phyloP scores from a whole-genome alignment of 2,329 filamentous ascomycete genomes.

The Exserohilum turcica region DNA sequence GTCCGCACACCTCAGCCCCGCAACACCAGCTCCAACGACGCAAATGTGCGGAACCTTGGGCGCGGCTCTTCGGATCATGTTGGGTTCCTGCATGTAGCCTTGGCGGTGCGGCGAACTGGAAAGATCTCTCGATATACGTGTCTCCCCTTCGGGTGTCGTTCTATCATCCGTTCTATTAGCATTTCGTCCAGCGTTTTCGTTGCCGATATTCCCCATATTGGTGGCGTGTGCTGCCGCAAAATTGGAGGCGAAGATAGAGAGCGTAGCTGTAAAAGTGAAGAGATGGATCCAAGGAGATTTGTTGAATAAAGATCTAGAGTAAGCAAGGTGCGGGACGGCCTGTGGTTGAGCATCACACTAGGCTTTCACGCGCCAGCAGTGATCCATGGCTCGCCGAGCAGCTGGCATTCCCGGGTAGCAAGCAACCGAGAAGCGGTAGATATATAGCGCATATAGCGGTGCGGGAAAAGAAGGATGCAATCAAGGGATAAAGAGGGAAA shows the following conservation, averaged over 20 bases:
- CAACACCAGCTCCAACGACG: conserved; percentile 72
- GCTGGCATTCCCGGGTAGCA: not conserved
- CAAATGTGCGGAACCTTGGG: conserved; percentile 61
- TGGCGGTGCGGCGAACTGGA: conserved; percentile 37
- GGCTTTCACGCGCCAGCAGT: conserved; percentile 1
- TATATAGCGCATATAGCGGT: not conserved
- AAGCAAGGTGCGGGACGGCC: not conserved
- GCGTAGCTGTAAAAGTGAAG: not conserved
- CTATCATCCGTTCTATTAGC: conserved; percentile 36
- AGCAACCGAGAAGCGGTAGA: not conserved
- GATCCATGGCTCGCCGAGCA: not conserved
- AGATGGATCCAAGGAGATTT: not conserved
- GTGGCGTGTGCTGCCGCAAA: not conserved
- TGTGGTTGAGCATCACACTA: not conserved
- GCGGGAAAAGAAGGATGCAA: not conserved
- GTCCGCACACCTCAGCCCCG: conserved; percentile 73
- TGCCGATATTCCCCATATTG: conserved; percentile 30
- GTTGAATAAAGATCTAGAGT: not conserved
- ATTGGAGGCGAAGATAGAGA: not conserved
- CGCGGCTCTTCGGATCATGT: conserved; percentile 39
- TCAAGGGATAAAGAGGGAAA: not conserved
- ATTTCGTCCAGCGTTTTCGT: conserved; percentile 33
- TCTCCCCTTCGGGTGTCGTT: conserved; percentile 20
- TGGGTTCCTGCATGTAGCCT: conserved; percentile 23
- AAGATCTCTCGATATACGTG: conserved; percentile 44